Evolutionary conservation across 2,329 filamentous ascomycete genomes (phyloP).

Genomic region (Ceratocystis huliohia): DNA sequence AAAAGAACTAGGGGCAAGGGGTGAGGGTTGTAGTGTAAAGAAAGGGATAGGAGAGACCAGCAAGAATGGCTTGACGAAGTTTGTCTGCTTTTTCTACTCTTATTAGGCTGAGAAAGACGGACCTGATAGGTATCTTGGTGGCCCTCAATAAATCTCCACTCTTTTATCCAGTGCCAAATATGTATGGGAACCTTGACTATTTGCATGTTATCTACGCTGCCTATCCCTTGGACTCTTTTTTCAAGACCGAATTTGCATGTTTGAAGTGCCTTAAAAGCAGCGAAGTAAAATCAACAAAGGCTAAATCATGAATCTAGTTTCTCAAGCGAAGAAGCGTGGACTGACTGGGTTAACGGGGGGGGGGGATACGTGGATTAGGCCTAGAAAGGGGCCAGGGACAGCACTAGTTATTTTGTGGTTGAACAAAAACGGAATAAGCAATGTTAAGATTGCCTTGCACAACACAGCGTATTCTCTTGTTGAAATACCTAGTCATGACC

Average conservation of each 20-base stretch:
- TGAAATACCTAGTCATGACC: too few relatives aligned
- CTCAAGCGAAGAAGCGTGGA: background rate
- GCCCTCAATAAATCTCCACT: background rate
- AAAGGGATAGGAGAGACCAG: background rate
- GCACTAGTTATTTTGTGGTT: background rate
- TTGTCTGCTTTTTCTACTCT: background rate
- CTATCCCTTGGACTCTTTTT: background rate
- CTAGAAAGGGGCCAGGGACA: background rate
- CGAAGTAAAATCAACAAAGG: background rate
- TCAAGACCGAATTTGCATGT: background rate
- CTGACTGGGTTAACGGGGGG: background rate
- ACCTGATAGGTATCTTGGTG: background rate
- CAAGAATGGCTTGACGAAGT: conserved; percentile 1
- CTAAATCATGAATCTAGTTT: background rate
- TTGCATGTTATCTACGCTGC: background rate
- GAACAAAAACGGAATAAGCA: background rate
- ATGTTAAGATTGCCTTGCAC: background rate
- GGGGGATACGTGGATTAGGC: background rate
- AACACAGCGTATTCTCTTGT: too few relatives aligned
- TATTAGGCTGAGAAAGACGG: background rate
- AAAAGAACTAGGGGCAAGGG: background rate
- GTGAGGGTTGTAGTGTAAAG: background rate
- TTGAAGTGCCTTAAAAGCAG: background rate
- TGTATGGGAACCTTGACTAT: too few relatives aligned
- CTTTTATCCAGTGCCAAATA: background rate